Evolutionary conservation across 495 filamentous ascomycete genomes (phyloP).

Genomic region (Penicillium coprophilum): DNA sequence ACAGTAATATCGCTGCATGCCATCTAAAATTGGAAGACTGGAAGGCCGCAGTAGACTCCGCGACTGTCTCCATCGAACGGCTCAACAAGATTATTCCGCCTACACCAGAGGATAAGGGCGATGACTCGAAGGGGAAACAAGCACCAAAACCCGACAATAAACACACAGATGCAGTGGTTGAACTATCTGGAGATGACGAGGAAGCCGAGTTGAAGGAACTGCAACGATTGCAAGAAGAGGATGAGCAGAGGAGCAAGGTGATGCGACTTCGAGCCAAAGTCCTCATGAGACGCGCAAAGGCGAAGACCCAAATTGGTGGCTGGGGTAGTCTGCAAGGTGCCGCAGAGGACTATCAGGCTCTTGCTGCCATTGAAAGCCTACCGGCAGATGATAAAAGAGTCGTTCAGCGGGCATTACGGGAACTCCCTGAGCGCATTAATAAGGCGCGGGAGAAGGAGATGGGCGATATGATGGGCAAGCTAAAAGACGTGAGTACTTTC

Average conservation of each 20-base stretch:
- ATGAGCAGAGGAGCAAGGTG: slow-evolving; percentile 60
- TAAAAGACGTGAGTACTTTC: slow-evolving; percentile 70
- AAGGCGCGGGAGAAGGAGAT: slow-evolving; percentile 81
- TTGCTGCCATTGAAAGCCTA: slow-evolving; percentile 58
- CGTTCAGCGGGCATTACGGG: slow-evolving; percentile 61
- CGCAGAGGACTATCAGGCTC: slow-evolving; percentile 68
- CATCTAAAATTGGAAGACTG: slow-evolving; percentile 84
- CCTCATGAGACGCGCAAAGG: slow-evolving; percentile 79
- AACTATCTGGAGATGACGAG: slow-evolving; percentile 56
- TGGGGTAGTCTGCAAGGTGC: slow-evolving; percentile 85
- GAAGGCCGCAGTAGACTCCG: slow-evolving; percentile 75
- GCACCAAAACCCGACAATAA: slow-evolving; percentile 14
- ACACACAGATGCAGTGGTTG: slow-evolving; percentile 41
- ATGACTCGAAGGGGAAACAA: slow-evolving; percentile 24
- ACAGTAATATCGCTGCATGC: slow-evolving; percentile 87
- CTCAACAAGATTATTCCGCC: slow-evolving; percentile 60
- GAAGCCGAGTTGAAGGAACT: slow-evolving; percentile 59
- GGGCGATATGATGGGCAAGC: slow-evolving; percentile 93
- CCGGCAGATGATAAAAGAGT: slow-evolving; percentile 61
- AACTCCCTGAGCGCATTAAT: slow-evolving; percentile 65
- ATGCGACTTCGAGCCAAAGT: slow-evolving; percentile 80
- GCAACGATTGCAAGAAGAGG: slow-evolving; percentile 49
- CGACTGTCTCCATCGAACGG: slow-evolving; percentile 69
- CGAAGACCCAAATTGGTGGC: slow-evolving; percentile 63
- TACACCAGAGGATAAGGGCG: slow-evolving; percentile 21